A percentile compares a stretch with the other conserved stretches of the same genome.
These are phyloP conservation scores for Colletotrichum sp. DNA, from an alignment of 2,329 filamentous ascomycete genomes.

Conservation along the genomic window DNA sequence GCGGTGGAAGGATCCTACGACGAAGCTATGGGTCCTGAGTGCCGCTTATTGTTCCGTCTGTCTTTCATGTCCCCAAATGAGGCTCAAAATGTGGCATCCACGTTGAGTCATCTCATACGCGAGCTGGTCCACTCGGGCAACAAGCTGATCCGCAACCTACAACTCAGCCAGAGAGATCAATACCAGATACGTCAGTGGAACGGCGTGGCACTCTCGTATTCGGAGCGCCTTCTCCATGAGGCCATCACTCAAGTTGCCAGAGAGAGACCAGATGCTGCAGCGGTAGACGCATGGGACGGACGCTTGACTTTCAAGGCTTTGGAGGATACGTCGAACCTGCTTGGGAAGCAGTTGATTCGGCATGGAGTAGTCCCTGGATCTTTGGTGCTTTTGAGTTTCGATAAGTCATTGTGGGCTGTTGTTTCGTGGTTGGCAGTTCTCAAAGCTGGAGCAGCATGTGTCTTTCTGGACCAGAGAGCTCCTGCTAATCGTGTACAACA, in stretches of 20 bases:
- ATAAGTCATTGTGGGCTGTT: constrained; percentile 25
- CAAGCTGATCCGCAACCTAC: neutral
- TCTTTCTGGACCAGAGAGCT: constrained; percentile 17
- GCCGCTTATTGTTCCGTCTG: neutral
- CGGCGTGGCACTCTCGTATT: neutral
- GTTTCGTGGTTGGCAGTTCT: constrained; percentile 28
- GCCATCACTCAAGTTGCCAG: neutral
- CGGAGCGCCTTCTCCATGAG: neutral
- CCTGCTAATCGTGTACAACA: neutral
- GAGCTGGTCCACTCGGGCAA: neutral
- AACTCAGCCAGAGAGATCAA: neutral
- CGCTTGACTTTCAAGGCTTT: constrained; percentile 7
- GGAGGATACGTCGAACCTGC: neutral
- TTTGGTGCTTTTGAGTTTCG: constrained; percentile 33
- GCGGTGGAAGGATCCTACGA: neutral
- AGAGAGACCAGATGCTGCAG: neutral
- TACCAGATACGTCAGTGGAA: neutral
- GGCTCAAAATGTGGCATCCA: neutral
- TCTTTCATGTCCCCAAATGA: neutral
- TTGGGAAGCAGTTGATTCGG: neutral
- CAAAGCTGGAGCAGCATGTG: constrained; percentile 29
- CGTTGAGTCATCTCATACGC: neutral
- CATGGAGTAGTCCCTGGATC: constrained; percentile 30
- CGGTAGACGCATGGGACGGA: constrained; percentile 1
- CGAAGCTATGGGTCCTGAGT: too few species aligned